Conservation (phyloP, 768 basidiomycete genomes). For the Hydnomerulius pinastri region DNA sequence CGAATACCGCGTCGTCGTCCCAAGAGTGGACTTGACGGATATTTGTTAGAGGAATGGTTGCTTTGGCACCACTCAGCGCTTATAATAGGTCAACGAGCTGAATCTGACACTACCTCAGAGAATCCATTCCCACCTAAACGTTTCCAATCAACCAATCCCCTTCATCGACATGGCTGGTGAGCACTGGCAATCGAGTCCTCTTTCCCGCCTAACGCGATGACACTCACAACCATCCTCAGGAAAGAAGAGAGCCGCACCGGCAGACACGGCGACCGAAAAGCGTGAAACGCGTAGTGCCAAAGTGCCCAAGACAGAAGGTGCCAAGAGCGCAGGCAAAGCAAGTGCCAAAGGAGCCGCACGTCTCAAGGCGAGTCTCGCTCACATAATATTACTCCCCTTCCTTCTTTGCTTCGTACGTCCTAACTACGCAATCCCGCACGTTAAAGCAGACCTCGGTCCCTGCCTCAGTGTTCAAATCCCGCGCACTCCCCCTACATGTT, state of each 20-base stretch:
- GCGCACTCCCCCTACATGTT: slow-evolving; percentile 69
- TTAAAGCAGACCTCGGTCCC: slow-evolving; percentile 45
- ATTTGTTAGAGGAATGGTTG: slow-evolving; percentile 19
- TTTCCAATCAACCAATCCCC: background rate
- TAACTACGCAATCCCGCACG: background rate
- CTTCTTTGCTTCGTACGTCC: background rate
- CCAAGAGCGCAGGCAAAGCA: slow-evolving; percentile 31
- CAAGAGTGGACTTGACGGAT: slow-evolving; percentile 23
- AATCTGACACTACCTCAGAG: background rate
- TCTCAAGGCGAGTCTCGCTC: slow-evolving; percentile 49
- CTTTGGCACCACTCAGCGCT: slow-evolving; percentile 21
- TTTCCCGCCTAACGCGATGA: background rate
- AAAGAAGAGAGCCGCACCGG: slow-evolving; percentile 50
- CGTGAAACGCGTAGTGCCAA: slow-evolving; percentile 51
- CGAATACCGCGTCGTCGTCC: slow-evolving; percentile 10
- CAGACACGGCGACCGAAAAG: slow-evolving; percentile 27
- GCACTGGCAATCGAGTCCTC: slow-evolving; percentile 10
- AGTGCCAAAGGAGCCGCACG: slow-evolving; percentile 42
- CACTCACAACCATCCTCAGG: slow-evolving; percentile 22
- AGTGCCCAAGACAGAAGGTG: slow-evolving; percentile 46
- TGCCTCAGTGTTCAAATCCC: slow-evolving; percentile 56
- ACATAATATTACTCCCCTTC: background rate
- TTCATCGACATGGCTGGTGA: slow-evolving; percentile 31
- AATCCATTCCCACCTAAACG: background rate
- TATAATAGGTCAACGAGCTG: slow-evolving; percentile 5